phyloP scores from a whole-genome alignment of 768 basidiomycete species.

The Lactarius evosmus region DNA sequence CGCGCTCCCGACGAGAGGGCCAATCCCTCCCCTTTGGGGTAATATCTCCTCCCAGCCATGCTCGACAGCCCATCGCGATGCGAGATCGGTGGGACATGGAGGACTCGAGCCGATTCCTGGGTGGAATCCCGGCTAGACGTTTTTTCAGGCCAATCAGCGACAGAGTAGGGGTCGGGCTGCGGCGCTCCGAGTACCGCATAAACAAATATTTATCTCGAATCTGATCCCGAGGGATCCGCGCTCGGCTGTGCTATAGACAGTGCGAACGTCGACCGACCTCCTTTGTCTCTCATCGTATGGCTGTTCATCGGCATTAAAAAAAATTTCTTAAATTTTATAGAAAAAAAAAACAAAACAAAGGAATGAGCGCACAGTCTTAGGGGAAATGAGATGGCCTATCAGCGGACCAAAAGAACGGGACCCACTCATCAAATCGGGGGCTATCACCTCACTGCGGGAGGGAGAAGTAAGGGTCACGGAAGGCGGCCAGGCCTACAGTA shows the following conservation, averaged over 20 bases:
- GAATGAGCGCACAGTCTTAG: neutral
- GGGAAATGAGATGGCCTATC: constrained; percentile 4
- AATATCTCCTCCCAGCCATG: neutral
- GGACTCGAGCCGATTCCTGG: neutral
- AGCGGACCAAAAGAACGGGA: constrained; percentile 8
- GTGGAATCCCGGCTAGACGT: neutral
- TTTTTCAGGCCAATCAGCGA: neutral
- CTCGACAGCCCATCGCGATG: neutral
- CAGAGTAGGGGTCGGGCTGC: neutral
- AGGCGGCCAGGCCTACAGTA: constrained; percentile 1
- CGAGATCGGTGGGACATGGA: too few species aligned
- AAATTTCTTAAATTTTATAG: too few species aligned
- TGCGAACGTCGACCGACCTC: neutral
- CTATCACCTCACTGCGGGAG: neutral
- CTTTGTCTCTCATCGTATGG: neutral
- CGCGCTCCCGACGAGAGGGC: neutral
- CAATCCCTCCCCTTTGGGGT: neutral
- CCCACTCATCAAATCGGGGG: constrained; percentile 6
- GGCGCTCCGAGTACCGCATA: neutral
- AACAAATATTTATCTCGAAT: neutral
- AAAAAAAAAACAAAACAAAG: neutral
- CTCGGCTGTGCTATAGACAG: neutral
- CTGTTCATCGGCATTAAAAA: too few species aligned
- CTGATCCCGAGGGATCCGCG: constrained; percentile 4
- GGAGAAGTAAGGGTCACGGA: neutral